These are phyloP conservation scores for Setaria viridis DNA, from an alignment of 202 grass and related monocot genomes.

Conservation along the genomic window DNA sequence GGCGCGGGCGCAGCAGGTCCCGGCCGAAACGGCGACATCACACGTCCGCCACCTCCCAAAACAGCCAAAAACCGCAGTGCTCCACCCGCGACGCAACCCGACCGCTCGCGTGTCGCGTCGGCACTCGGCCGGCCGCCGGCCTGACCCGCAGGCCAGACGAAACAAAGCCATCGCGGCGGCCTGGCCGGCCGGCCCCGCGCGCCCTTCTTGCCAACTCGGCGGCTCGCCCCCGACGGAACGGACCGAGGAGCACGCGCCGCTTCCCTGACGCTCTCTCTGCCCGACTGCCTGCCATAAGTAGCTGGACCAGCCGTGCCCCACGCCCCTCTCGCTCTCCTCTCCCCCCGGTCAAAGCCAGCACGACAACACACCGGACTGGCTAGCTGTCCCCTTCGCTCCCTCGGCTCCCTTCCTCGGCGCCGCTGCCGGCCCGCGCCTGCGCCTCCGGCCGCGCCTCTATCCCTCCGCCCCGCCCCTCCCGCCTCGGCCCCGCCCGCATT, in stretches of 20 bases:
- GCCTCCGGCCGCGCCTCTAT: background rate
- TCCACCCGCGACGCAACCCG: background rate
- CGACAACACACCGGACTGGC: background rate
- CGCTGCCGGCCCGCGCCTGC: slow-evolving; percentile 34
- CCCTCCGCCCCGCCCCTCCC: background rate
- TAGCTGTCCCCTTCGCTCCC: background rate
- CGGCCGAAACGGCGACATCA: background rate
- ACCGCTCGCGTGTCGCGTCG: background rate
- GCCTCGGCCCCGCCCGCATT: background rate
- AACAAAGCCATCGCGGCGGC: background rate
- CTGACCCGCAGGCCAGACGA: background rate
- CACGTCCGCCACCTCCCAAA: background rate
- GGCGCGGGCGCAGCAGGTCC: too few relatives aligned
- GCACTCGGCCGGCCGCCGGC: background rate
- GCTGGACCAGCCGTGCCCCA: slow-evolving; percentile 14
- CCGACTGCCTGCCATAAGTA: slow-evolving; percentile 1
- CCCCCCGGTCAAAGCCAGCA: slow-evolving; percentile 42
- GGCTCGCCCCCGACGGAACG: background rate
- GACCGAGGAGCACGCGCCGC: background rate
- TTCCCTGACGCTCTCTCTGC: background rate
- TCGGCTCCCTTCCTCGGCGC: background rate
- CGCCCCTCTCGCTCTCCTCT: background rate
- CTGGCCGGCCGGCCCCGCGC: background rate
- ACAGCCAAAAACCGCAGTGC: background rate
- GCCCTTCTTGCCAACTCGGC: background rate